phyloP scores from a whole-genome alignment of 495 filamentous ascomycete species.

The Oidiodendron maius region DNA sequence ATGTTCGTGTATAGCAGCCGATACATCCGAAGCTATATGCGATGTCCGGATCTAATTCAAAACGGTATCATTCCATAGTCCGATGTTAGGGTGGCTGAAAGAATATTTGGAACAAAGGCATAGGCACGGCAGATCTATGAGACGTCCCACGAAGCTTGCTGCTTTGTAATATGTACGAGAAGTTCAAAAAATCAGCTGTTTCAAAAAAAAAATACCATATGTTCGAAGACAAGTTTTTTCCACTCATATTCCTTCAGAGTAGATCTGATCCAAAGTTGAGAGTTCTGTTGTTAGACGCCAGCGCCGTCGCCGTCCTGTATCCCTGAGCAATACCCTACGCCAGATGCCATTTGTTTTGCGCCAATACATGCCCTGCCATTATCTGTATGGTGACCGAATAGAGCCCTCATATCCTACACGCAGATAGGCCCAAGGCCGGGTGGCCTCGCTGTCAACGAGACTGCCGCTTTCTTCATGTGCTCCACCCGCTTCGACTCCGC shows the following conservation, averaged over 20 bases:
- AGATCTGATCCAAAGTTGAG: too few relatives aligned
- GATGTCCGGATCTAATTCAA: too few relatives aligned
- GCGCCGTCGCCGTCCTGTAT: slow-evolving; percentile 20
- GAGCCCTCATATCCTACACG: slow-evolving; percentile 23
- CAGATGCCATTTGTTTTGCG: slow-evolving; percentile 21
- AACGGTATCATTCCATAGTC: too few relatives aligned
- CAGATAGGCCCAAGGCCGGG: slow-evolving; percentile 4
- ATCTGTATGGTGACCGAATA: slow-evolving; percentile 14
- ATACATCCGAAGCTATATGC: slow-evolving; percentile 6
- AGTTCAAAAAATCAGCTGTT: not conserved
- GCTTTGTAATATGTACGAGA: not conserved
- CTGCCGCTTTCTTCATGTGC: not conserved
- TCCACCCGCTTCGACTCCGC: slow-evolving; percentile 23
- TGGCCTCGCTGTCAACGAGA: slow-evolving; percentile 1
- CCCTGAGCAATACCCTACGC: slow-evolving; percentile 22
- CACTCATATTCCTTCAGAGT: slow-evolving; percentile 9
- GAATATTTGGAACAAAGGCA: not conserved
- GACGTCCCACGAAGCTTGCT: not conserved
- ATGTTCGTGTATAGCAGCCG: slow-evolving; percentile 10
- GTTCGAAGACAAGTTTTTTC: slow-evolving; percentile 18
- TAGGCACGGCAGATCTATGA: not conserved
- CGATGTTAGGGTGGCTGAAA: too few relatives aligned
- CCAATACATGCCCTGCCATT: slow-evolving; percentile 23
- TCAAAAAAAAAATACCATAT: too few relatives aligned
- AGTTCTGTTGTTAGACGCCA: slow-evolving; percentile 18